phyloP scores from a whole-genome alignment of 2,329 filamentous ascomycete species.

The Fonsecaea pedrosoi region DNA sequence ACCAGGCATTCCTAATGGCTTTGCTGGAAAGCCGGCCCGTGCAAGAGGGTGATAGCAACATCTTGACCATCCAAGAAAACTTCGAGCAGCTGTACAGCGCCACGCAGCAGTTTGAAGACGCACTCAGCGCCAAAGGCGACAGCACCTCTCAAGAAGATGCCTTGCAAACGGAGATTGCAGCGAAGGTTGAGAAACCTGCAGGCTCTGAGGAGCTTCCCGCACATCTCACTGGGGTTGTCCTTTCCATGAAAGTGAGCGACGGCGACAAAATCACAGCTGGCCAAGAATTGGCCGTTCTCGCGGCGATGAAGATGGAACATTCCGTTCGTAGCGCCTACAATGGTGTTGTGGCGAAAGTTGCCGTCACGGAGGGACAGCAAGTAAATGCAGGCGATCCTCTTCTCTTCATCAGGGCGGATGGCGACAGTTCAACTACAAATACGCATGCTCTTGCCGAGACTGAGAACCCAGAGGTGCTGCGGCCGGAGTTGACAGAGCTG shows the following conservation, averaged over 20 bases:
- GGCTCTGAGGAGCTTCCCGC: constrained; percentile 34
- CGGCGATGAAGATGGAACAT: constrained; percentile 37
- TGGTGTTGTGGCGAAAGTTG: constrained; percentile 33
- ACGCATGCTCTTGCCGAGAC: constrained; percentile 27
- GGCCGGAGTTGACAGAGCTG: constrained; percentile 34
- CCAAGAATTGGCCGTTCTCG: constrained; percentile 35
- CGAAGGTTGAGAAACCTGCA: constrained; percentile 34
- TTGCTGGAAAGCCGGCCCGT: constrained; percentile 29
- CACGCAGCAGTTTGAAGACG: constrained; percentile 34
- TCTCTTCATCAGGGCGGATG: constrained; percentile 31
- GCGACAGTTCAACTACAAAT: constrained; percentile 29
- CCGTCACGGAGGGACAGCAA: constrained; percentile 34
- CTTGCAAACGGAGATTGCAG: constrained; percentile 18
- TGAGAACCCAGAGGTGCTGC: constrained; percentile 31
- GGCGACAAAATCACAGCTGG: constrained; percentile 36
- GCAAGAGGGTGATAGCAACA: constrained; percentile 33
- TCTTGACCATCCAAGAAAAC: constrained; percentile 35
- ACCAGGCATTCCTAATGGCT: constrained; percentile 43
- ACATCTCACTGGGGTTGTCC: constrained; percentile 30
- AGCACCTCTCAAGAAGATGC: constrained; percentile 25
- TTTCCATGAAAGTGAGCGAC: constrained; percentile 32
- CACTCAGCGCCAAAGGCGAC: constrained; percentile 26
- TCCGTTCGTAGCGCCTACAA: constrained; percentile 33
- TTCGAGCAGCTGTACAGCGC: constrained; percentile 30
- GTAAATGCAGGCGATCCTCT: constrained; percentile 33